phyloP scores from a whole-genome alignment of 1,284 basidiomycete species.

The Cryptococcus sp. region DNA sequence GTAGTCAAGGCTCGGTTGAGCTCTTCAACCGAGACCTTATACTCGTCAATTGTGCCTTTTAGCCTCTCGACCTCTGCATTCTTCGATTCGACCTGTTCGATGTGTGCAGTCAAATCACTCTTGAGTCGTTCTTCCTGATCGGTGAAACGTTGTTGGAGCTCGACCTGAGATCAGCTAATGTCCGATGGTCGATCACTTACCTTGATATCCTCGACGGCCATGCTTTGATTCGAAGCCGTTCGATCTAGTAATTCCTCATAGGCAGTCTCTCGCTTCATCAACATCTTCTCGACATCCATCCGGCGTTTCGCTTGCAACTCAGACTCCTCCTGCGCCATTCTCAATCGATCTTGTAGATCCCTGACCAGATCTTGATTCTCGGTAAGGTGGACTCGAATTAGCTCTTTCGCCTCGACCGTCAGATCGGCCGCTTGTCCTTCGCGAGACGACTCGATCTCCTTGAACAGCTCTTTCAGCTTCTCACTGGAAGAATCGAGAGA shows the following conservation, averaged over 20 bases:
- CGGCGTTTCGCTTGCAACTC: constrained; percentile 76
- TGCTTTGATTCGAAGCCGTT: constrained; percentile 31
- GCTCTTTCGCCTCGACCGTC: constrained; percentile 57
- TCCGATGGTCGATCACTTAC: constrained; percentile 50
- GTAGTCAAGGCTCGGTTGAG: constrained; percentile 96
- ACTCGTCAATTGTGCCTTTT: constrained; percentile 80
- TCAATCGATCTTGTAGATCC: constrained; percentile 83
- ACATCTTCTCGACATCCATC: constrained; percentile 81
- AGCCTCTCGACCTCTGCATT: constrained; percentile 79
- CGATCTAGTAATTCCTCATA: constrained; percentile 86
- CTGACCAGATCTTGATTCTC: constrained; percentile 82
- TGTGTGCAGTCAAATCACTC: constrained; percentile 82
- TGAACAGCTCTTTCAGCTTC: constrained; percentile 38
- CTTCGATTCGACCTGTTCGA: constrained; percentile 84
- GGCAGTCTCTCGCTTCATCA: constrained; percentile 78
- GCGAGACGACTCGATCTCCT: constrained; percentile 31
- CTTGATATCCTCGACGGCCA: constrained; percentile 79
- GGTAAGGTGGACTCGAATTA: constrained; percentile 77
- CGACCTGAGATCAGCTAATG: constrained; percentile 56
- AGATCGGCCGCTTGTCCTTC: constrained; percentile 56
- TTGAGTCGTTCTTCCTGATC: constrained; percentile 85
- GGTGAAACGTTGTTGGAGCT: constrained; percentile 89
- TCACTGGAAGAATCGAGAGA: constrained; percentile 30
- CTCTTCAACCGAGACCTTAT: constrained; percentile 96
- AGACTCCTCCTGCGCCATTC: constrained; percentile 87